Conservation (phyloP, 371 early-diverging fungal genomes). For the Mucor ambiguus region DNA sequence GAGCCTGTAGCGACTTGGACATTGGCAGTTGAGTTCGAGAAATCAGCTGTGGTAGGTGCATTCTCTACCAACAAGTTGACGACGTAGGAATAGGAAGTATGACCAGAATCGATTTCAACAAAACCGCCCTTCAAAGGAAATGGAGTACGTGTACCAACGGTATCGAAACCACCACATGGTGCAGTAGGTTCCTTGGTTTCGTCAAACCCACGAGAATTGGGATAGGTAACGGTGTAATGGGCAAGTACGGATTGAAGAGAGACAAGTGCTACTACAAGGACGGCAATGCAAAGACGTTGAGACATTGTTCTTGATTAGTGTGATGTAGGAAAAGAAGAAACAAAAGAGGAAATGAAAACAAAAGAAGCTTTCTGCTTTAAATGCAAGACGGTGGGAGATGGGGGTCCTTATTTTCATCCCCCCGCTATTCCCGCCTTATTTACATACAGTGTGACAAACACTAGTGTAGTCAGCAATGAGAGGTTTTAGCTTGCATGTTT, state of each 20-base stretch:
- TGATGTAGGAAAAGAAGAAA: slow-evolving; percentile 4
- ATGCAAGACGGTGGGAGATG: background rate
- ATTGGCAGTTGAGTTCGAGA: slow-evolving; percentile 11
- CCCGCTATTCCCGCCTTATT: too few relatives aligned
- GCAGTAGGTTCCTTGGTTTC: slow-evolving; percentile 50
- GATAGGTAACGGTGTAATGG: slow-evolving; percentile 57
- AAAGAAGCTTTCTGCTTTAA: background rate
- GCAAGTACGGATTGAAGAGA: slow-evolving; percentile 29
- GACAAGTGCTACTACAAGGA: background rate
- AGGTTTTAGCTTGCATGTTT: slow-evolving; percentile 7
- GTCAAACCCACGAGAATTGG: slow-evolving; percentile 55
- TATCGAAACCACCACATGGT: slow-evolving; percentile 58
- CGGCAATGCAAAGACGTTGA: background rate
- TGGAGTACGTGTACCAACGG: slow-evolving; percentile 36
- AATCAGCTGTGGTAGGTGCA: slow-evolving; percentile 47
- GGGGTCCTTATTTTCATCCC: background rate
- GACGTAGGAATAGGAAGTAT: slow-evolving; percentile 44
- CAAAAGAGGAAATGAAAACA: background rate
- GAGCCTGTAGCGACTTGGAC: slow-evolving; percentile 31
- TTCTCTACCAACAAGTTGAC: slow-evolving; percentile 47
- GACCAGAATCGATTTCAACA: slow-evolving; percentile 52
- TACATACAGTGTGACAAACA: background rate
- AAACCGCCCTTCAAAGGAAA: slow-evolving; percentile 56
- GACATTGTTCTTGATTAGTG: background rate
- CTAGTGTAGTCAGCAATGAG: background rate